Conservation (phyloP, 768 basidiomycete species). For the Suillus cothurnatus region DNA sequence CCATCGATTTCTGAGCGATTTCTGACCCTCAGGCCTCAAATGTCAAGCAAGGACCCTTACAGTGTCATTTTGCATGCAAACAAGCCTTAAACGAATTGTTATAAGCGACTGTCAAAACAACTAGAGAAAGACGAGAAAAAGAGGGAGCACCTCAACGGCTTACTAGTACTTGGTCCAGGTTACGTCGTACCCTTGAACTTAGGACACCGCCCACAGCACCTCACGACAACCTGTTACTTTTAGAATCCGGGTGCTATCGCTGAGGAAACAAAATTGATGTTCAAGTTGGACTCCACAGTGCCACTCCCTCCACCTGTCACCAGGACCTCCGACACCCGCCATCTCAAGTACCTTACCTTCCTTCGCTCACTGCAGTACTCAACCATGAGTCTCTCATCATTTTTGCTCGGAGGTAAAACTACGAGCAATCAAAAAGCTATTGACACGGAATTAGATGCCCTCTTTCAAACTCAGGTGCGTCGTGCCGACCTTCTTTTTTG, state of each 20-base stretch:
- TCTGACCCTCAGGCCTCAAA: no score
- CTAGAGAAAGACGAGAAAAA: neutral
- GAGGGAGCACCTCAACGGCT: neutral
- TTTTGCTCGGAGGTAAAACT: slow-evolving; percentile 43
- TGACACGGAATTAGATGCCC: slow-evolving; percentile 63
- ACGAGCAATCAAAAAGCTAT: slow-evolving; percentile 42
- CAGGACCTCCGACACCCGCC: no score
- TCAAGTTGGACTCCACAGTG: no score
- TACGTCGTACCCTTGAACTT: neutral
- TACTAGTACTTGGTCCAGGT: neutral
- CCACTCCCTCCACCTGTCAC: no score
- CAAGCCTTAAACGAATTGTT: neutral
- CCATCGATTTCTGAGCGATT: no score
- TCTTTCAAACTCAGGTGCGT: slow-evolving; percentile 60
- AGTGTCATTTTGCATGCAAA: neutral
- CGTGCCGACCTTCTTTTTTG: neutral
- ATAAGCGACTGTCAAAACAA: neutral
- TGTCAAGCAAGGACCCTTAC: no score
- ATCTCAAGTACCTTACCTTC: neutral
- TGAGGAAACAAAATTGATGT: no score
- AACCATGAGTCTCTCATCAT: slow-evolving; percentile 57
- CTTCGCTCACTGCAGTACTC: neutral
- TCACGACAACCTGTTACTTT: neutral
- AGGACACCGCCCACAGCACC: neutral
- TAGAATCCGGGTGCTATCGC: no score